Percentiles rank a stretch among this genome's conserved stretches.
phyloP scores from a whole-genome alignment of 2,329 filamentous ascomycete genomes.

The Orbilia quercus region DNA sequence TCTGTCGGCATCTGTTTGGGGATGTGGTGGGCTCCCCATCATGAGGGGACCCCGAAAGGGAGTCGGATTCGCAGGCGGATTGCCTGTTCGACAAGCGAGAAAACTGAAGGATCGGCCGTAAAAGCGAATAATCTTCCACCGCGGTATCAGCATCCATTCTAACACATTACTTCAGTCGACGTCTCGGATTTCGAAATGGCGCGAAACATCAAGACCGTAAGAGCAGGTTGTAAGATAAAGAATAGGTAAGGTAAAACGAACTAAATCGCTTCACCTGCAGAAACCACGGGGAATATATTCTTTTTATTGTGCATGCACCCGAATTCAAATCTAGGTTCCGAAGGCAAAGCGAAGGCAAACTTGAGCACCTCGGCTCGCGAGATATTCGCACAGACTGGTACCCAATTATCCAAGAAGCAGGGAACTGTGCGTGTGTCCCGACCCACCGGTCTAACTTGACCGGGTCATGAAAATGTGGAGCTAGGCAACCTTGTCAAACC shows the following conservation, averaged over 20 bases:
- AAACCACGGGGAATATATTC: constrained; percentile 22
- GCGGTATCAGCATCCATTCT: constrained; percentile 10
- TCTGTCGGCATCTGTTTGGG: constrained; percentile 41
- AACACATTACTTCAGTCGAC: constrained; percentile 23
- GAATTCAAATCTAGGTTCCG: background rate
- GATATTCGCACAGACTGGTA: too few species aligned
- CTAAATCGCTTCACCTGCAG: background rate
- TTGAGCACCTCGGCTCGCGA: too few species aligned
- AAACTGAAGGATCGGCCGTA: background rate
- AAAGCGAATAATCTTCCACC: constrained; percentile 30
- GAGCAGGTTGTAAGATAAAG: background rate
- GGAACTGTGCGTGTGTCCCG: constrained; percentile 27
- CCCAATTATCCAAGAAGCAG: too few species aligned
- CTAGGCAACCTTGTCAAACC: constrained; percentile 11
- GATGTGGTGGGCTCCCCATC: constrained; percentile 41
- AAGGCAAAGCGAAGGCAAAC: too few species aligned
- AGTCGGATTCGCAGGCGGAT: background rate
- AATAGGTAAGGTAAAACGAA: background rate
- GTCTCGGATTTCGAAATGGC: background rate
- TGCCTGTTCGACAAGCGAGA: background rate
- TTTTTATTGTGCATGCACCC: constrained; percentile 10
- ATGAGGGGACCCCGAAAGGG: constrained; percentile 5
- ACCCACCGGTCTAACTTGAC: constrained; percentile 21
- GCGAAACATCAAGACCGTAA: constrained; percentile 5
- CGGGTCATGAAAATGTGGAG: constrained; percentile 11